phyloP scores from a whole-genome alignment of 176 grass and related monocot species.

The Zoysia pacifica region DNA sequence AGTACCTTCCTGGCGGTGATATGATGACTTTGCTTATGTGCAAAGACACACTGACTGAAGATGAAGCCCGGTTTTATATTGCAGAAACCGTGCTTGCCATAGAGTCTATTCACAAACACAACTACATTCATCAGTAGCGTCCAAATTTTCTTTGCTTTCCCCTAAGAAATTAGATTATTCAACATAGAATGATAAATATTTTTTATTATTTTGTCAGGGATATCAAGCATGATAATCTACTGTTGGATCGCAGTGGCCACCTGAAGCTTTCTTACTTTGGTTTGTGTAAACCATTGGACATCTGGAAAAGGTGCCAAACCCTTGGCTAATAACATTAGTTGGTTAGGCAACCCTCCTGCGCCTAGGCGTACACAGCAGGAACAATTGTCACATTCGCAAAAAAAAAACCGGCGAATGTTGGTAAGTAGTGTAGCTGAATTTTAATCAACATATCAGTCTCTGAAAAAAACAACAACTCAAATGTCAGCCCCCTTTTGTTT shows the following conservation, averaged over 20 bases:
- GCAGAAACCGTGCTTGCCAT: slow-evolving; percentile 97
- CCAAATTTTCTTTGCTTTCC: slow-evolving; percentile 10
- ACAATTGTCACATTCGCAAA: slow-evolving; percentile 98
- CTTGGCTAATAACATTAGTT: slow-evolving; percentile 55
- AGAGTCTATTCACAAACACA: slow-evolving; percentile 97
- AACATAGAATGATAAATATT: slow-evolving; percentile 33
- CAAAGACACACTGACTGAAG: slow-evolving; percentile 89
- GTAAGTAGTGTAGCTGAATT: slow-evolving; percentile 50
- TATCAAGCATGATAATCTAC: slow-evolving; percentile 97
- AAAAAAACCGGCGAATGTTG: slow-evolving; percentile 89
- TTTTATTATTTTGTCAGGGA: slow-evolving; percentile 59
- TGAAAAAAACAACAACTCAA: neutral
- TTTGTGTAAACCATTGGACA: slow-evolving; percentile 94
- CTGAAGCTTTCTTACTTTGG: slow-evolving; percentile 98
- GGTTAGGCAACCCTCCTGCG: slow-evolving; percentile 59
- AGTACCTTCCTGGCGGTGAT: slow-evolving; percentile 98
- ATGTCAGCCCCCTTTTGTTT: slow-evolving; percentile 11
- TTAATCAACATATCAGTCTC: slow-evolving; percentile 11
- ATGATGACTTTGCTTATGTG: slow-evolving; percentile 99
- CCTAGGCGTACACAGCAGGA: slow-evolving; percentile 90
- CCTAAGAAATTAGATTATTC: neutral
- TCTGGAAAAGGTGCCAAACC: slow-evolving; percentile 63
- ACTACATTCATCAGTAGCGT: slow-evolving; percentile 85
- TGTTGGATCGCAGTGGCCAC: slow-evolving; percentile 84
- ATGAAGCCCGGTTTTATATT: slow-evolving; percentile 94